A percentile compares a stretch with the other conserved stretches of the same genome.
These are phyloP conservation scores for Penicillium sp. DNA, from an alignment of 2,329 filamentous ascomycete species.

Conservation along the genomic window DNA sequence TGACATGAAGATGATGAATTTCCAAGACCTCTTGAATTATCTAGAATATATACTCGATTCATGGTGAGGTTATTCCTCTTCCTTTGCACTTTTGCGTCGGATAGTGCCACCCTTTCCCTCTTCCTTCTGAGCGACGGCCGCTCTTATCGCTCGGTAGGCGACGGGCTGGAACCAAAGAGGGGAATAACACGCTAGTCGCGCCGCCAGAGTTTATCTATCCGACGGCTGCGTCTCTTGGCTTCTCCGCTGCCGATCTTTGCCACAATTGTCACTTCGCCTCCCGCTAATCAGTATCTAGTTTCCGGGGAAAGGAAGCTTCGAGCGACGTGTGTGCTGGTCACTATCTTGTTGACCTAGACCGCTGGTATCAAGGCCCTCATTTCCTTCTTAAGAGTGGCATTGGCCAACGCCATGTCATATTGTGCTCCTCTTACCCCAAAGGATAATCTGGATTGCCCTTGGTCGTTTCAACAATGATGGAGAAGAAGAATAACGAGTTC, in stretches of 20 bases:
- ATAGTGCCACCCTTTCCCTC: not conserved
- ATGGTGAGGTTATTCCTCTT: constrained; percentile 17
- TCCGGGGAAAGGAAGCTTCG: constrained; percentile 16
- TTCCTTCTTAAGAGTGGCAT: constrained; percentile 16
- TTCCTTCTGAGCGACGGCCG: not conserved
- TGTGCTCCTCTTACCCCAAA: not conserved
- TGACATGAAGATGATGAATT: not conserved
- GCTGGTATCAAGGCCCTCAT: constrained; percentile 11
- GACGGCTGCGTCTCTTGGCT: constrained; percentile 30
- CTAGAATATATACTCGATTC: constrained; percentile 17
- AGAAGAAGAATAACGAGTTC: constrained; percentile 31
- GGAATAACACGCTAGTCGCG: not conserved
- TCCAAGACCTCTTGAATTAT: not conserved
- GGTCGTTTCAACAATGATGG: constrained; percentile 7
- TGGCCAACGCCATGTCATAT: constrained; percentile 13
- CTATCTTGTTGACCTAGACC: constrained; percentile 10
- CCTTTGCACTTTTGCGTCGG: constrained; percentile 8
- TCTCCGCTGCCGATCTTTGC: constrained; percentile 25
- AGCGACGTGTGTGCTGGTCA: not conserved
- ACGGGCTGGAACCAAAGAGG: constrained; percentile 15
- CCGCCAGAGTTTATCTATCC: constrained; percentile 31
- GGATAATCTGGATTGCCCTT: not conserved
- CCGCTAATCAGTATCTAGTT: constrained; percentile 11
- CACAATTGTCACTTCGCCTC: constrained; percentile 8
- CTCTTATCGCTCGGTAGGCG: constrained; percentile 16